Evolutionary conservation across 2,329 filamentous ascomycete genomes (phyloP).

Genomic region (Fusarium sp.): DNA sequence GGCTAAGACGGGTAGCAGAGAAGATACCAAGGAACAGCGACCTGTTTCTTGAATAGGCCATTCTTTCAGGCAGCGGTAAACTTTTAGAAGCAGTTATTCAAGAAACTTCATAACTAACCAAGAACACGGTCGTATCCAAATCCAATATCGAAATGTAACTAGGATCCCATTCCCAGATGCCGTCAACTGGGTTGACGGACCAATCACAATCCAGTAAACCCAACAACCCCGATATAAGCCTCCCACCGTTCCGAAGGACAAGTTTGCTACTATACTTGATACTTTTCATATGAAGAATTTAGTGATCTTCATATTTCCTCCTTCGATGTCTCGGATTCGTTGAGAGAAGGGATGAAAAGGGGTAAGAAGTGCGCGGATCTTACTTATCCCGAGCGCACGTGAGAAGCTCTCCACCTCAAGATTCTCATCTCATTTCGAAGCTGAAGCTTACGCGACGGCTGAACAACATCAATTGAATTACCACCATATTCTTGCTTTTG

Average conservation of each 20-base stretch:
- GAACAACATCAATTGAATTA: background rate
- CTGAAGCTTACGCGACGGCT: conserved; percentile 20
- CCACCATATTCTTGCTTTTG: background rate
- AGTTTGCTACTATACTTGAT: background rate
- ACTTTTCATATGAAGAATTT: background rate
- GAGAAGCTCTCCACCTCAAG: conserved; percentile 28
- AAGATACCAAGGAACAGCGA: background rate
- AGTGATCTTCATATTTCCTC: too few species aligned
- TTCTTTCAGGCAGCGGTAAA: background rate
- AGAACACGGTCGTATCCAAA: too few species aligned
- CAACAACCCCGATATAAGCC: background rate
- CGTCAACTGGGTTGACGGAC: background rate
- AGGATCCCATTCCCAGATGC: background rate
- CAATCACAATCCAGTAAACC: background rate
- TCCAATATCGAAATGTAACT: background rate
- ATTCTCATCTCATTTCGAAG: conserved; percentile 12
- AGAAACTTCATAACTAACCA: too few species aligned
- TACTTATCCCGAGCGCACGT: conserved; percentile 34
- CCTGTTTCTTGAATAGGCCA: background rate
- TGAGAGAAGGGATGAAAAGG: conserved; percentile 2
- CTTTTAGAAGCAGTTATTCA: too few species aligned
- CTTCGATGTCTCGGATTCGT: background rate
- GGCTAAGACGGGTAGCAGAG: too few species aligned
- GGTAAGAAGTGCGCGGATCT: conserved; percentile 24
- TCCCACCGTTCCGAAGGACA: background rate